Evolutionary conservation across 2,329 filamentous ascomycete species (phyloP), one percentile per base, ranked within the genome.

Genomic region (Fusarium transvaalense): DNA sequence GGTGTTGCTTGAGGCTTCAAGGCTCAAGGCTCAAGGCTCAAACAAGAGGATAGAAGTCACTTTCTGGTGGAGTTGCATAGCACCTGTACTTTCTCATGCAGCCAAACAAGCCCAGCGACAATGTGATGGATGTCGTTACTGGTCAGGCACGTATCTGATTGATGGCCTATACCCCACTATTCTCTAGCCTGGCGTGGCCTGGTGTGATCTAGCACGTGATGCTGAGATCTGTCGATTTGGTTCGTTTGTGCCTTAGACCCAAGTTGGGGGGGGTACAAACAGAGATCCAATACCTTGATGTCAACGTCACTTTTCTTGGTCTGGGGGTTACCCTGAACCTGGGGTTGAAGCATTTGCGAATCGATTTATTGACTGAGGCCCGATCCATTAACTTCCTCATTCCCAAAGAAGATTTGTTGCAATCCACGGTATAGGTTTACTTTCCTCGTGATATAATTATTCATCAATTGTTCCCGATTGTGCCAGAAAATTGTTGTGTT

Each of bases 21-120:
- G 51, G 67, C 65, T 69, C 47, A 68, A 71, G 51, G 67, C 65
- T 69, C 47, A 68, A 66, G 38, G 46, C 60, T 57, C 53, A 56
- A 54, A 46, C 64, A 52, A 64, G 64, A 64, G 21, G 67, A 68
- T 69, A 56, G 69, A 79, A 78, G 78, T 80, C 76, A 77, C 77
- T 73, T 59, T 74, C 48, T 55, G 70, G 76, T 74, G 74, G 62
- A 73, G 68, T 74, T 77, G 71, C 73, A 76, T 75, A 72, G 74
- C 71, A 73, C 68, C 58, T 76, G 75, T 78, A 78, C 76, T 72
- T 77, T 72, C 68, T 61, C 68, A 77, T 76, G 75, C 71, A 78
- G 71, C 64, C 64, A 54, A 66, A 66, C 57, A 64, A 74, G 56
- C 59, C 58, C 55, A 64, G 64, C 51, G 48, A 47, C 60, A 48